Percentiles rank a stretch among this genome's conserved stretches.
phyloP scores from a whole-genome alignment of 208 protist genomes.

The Crithidia fasciculata region DNA sequence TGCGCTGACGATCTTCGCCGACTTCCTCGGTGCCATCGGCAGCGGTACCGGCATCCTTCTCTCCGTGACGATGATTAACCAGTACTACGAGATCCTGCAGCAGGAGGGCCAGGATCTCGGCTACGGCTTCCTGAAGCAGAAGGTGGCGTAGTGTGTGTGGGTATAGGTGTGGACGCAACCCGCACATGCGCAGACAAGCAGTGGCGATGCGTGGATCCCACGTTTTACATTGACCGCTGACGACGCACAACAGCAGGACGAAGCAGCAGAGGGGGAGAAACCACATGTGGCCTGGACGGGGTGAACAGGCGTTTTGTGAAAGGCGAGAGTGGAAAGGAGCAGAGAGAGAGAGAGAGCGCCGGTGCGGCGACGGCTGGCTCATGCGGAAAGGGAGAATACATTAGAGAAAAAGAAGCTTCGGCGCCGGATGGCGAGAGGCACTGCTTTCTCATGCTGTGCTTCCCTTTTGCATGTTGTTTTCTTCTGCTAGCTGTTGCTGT shows the following conservation, averaged over 20 bases:
- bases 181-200: conserved; percentile 11
- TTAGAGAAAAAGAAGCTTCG: too few relatives aligned
- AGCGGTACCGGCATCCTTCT: conserved; percentile 99
- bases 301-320: not conserved
- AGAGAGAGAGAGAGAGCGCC: not conserved
- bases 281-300: not conserved
- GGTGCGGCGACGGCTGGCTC: not conserved
- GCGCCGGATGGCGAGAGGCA: too few relatives aligned
- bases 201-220: conserved; percentile 3
- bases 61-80: conserved; percentile 99
- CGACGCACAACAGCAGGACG: not conserved
- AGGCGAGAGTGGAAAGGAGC: conserved; percentile 1
- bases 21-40: conserved; percentile 98
- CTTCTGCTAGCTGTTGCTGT: not conserved
- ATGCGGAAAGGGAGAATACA: too few relatives aligned
- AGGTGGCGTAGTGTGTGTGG: conserved; percentile 47
- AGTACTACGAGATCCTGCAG: conserved; percentile 99
- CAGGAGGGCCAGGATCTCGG: conserved; percentile 96
- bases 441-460: too few relatives aligned
- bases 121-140: conserved; percentile 81
- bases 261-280: not conserved
- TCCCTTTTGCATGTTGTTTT: not conserved
- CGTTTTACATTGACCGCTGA: too few relatives aligned
- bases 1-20: conserved; percentile 98
- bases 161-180: not conserved